Evolutionary conservation across 768 basidiomycete genomes (phyloP).

Genomic region (Tephrocybe sp.): DNA sequence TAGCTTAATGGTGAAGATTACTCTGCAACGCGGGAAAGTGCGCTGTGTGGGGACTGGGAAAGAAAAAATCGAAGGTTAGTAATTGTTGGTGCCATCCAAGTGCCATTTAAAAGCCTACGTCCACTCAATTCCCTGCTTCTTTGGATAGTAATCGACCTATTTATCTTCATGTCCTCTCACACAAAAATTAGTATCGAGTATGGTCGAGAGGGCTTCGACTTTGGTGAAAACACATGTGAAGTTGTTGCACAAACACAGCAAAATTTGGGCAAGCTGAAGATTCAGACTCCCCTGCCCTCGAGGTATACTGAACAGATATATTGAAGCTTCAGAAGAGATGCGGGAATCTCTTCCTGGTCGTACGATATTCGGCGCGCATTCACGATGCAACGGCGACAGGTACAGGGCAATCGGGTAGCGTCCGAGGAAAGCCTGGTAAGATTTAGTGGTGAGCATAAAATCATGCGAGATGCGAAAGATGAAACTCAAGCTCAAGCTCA

Average conservation of each 20-base stretch:
- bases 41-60: constrained; percentile 51
- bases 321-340: constrained; percentile 41
- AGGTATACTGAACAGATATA: constrained; percentile 38
- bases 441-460: constrained; percentile 47
- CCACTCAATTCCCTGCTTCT: background rate
- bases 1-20: constrained; percentile 39
- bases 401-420: constrained; percentile 49
- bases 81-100: background rate
- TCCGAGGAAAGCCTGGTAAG: constrained; percentile 43
- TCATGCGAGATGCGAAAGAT: constrained; percentile 11
- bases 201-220: constrained; percentile 45
- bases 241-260: constrained; percentile 34
- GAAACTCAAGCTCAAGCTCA: too few relatives aligned
- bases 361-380: constrained; percentile 36
- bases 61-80: constrained; percentile 29
- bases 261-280: constrained; percentile 29
- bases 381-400: constrained; percentile 41
- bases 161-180: constrained; percentile 30
- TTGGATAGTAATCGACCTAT: constrained; percentile 40
- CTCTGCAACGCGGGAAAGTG: constrained; percentile 40
- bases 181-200: constrained; percentile 33
- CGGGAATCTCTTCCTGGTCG: constrained; percentile 34
- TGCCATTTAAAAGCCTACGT: too few relatives aligned
- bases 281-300: constrained; percentile 37
- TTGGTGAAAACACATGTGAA: constrained; percentile 41